phyloP scores from a whole-genome alignment of 495 filamentous ascomycete genomes.

The Hamigera avellanea region DNA sequence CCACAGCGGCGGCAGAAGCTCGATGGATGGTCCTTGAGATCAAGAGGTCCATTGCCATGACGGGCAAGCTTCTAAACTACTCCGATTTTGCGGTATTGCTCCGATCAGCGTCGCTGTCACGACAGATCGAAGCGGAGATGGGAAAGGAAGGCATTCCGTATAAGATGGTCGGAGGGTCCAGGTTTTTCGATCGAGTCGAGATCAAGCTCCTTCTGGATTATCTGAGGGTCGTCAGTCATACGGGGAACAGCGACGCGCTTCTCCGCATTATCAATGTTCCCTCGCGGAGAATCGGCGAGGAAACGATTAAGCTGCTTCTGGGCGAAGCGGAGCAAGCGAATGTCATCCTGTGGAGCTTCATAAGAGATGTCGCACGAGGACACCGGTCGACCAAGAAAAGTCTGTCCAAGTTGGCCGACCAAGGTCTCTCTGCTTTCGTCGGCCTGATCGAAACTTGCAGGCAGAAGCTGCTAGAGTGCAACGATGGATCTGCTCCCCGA shows the following conservation, averaged over 20 bases:
- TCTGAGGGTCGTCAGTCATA: conserved; percentile 73
- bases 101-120: conserved; percentile 71
- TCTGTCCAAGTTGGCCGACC: conserved; percentile 54
- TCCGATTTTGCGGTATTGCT: conserved; percentile 82
- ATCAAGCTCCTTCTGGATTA: conserved; percentile 88
- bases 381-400: conserved; percentile 52
- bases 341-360: conserved; percentile 59
- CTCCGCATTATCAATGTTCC: conserved; percentile 81
- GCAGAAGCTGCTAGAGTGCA: conserved; percentile 43
- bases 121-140: conserved; percentile 72
- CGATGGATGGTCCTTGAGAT: conserved; percentile 87
- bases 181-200: conserved; percentile 88
- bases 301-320: conserved; percentile 63
- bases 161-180: conserved; percentile 83
- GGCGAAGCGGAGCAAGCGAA: conserved; percentile 59
- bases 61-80: conserved; percentile 56
- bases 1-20: conserved; percentile 62
- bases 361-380: conserved; percentile 62
- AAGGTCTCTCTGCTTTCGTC: conserved; percentile 48
- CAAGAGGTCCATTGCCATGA: conserved; percentile 55
- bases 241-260: conserved; percentile 79
- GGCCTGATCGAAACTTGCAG: conserved; percentile 49
- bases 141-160: conserved; percentile 84
- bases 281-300: conserved; percentile 68
- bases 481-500: conserved; percentile 41